Base-by-base conservation (phyloP, 805 yeast genomes). In the Candida incommunis region DNA sequence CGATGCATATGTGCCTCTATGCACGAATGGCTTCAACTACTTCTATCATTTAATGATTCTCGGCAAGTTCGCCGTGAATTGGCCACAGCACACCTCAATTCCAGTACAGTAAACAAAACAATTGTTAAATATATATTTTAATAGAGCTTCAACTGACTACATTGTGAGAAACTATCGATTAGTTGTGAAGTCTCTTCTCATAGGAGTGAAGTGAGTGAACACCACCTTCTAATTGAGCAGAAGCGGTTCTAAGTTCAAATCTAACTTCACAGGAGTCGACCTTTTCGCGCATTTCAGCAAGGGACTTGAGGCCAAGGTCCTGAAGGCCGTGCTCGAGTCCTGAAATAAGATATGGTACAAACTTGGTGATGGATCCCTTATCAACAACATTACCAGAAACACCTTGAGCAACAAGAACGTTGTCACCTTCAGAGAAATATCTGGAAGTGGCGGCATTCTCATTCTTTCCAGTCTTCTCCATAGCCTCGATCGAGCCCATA, bases 201-300 rank as follows among this genome's bases (percentile, higher is more conserved):
- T 84, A 92, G 48, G 96, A 88, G 75, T 86, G 86, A 68, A 92
- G 77, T 62, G 94, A 88, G 69, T 86, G 83, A 51, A 92, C 90
- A 68, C 97, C 97, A 74, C 98, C 98, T 72, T 92, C 98, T 54
- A 87, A 74, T 75, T 92, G 98, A 52, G 98, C 96, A 61, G 96
- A 84, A 43, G 97, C 95, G 55, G 97, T 88, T 78, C 98, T 86
- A 69, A 82, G 80, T 72, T 92, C 98, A 62, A 92, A 92, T 71
- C 98, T 80, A 51, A 87, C 80, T 25, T 67, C 69, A 55, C 94
- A 94, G 46, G 57, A 51, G 57, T 70, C 71, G 50, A 84, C 90
- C 41, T 71, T 65, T 48, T 67, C 67, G 61, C 81, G 81, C 65
- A 92, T 76, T 37, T 67, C 78, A 16, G 54, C 62, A 54, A 83